Conservation (phyloP, 345 rosid genomes). For the Bruguiera parviflora region DNA sequence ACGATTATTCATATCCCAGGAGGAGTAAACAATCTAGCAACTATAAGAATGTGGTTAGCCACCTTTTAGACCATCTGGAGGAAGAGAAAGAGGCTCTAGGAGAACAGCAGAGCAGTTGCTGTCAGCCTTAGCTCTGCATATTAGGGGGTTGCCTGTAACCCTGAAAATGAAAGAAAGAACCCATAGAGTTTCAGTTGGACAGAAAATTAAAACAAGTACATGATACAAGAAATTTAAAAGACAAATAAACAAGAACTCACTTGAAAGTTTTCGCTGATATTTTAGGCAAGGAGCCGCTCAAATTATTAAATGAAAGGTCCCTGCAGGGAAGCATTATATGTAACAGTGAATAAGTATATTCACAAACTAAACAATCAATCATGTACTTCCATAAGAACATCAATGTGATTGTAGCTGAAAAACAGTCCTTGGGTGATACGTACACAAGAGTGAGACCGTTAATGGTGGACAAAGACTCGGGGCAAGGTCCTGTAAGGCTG, state of each 20-base stretch:
- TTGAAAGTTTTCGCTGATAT: constrained; percentile 89
- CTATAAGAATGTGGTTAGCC: constrained; percentile 5
- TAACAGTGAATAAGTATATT: neutral
- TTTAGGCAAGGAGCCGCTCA: constrained; percentile 88
- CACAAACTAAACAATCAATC: constrained; percentile 35
- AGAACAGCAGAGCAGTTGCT: constrained; percentile 79
- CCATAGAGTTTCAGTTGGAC: constrained; percentile 12
- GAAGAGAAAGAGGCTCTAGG: constrained; percentile 88
- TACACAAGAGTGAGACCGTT: constrained; percentile 89
- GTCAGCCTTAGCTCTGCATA: constrained; percentile 65
- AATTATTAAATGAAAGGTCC: constrained; percentile 88
- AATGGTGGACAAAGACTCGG: constrained; percentile 73
- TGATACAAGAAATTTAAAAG: constrained; percentile 19
- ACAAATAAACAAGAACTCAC: constrained; percentile 41
- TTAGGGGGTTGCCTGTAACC: constrained; percentile 71
- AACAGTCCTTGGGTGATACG: constrained; percentile 31
- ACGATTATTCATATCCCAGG: neutral
- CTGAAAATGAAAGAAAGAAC: constrained; percentile 37
- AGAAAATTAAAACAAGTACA: neutral
- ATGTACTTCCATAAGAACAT: neutral
- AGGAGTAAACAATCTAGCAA: constrained; percentile 10
- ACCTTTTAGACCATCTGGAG: constrained; percentile 74
- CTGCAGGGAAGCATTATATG: constrained; percentile 37
- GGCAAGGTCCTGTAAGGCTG: constrained; percentile 77
- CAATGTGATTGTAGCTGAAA: constrained; percentile 2